These are phyloP conservation scores for Insectozyma bohioensis DNA, from an alignment of 1,139 yeast species.

Conservation along the genomic window DNA sequence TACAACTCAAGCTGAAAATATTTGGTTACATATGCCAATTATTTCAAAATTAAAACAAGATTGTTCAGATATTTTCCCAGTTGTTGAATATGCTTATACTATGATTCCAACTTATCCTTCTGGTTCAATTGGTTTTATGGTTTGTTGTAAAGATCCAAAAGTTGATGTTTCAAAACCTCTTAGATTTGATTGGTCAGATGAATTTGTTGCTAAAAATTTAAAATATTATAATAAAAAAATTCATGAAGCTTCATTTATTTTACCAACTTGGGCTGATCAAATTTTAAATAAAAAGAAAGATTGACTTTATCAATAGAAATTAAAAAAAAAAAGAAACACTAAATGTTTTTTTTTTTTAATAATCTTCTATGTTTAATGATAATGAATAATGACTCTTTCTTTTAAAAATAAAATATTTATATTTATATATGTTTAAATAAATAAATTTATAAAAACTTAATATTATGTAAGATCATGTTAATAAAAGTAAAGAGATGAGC, in stretches of 20 bases:
- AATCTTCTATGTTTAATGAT: no score
- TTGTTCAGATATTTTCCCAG: slow-evolving; percentile 80
- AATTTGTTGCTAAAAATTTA: slow-evolving; percentile 63
- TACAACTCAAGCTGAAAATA: slow-evolving; percentile 88
- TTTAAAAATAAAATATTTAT: background rate
- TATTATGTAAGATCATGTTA: no score
- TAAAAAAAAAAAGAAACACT: background rate
- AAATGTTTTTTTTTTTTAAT: slow-evolving; percentile 2
- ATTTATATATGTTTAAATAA: background rate
- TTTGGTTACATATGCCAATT: slow-evolving; percentile 83
- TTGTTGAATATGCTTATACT: slow-evolving; percentile 83
- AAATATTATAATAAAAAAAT: slow-evolving; percentile 77
- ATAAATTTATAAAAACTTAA: background rate
- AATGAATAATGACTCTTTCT: slow-evolving; percentile 1
- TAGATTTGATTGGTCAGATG: slow-evolving; percentile 60
- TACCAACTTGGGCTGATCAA: slow-evolving; percentile 81
- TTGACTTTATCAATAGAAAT: slow-evolving; percentile 10
- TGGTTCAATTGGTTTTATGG: slow-evolving; percentile 94
- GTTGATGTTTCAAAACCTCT: slow-evolving; percentile 66
- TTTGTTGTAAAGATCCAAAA: slow-evolving; percentile 71
- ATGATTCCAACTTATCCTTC: slow-evolving; percentile 93
- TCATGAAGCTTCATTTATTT: slow-evolving; percentile 82
- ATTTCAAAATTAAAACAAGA: slow-evolving; percentile 73
- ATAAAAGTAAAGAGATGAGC: no score
- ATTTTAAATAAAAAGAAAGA: slow-evolving; percentile 25